Evolutionary conservation across 2,329 filamentous ascomycete species (phyloP), one percentile per base, ranked within the genome.

Genomic region (Didymella exigua): DNA sequence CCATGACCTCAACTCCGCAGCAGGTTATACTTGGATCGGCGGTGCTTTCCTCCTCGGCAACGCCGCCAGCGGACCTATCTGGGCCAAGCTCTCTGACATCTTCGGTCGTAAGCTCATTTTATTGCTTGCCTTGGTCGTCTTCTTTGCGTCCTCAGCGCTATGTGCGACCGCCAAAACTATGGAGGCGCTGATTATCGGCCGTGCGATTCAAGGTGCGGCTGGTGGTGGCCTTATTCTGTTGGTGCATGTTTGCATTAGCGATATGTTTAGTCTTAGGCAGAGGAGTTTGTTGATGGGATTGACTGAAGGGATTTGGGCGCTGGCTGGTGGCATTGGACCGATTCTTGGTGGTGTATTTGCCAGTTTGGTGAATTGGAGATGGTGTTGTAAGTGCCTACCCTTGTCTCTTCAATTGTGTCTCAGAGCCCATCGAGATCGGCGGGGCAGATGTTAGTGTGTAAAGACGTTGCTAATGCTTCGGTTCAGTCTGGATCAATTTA

Each of bases 11-110:
- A 68, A 85, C 38, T 89, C 88, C 5, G 84, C 84, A 3, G 78
- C 83, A 14, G 89, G 89, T 21, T 93, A 91, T 74, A 86, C 86
- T 13, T 93, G 89, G 90, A 89, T 93, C 56, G 89, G 89, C 1
- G 86, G 83, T 24, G 85, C 89, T 0, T 93, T 89, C 71, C 78
- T 91, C 3, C 82, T 93, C 10, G 87, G 86, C 14, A 86, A 85
- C 65, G 86, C 88, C 0, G 86, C 88, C 0, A 81, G 81, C 2
- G 84, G 83, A 0, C 88, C 89, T 0, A 82, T 88, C n/a, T 92
- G 89, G 89, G 88, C 86, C 3, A 84, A 83, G 45, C 62, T 83
- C 1, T 80, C 77, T 3, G 82, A 86, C 60, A 85, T 85, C 30
- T 85, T 81, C 79, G 83, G 83, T 14, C 77, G 83, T 1, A 85